phyloP scores from a whole-genome alignment of 768 basidiomycete species.

The Amanita pallidorosea region DNA sequence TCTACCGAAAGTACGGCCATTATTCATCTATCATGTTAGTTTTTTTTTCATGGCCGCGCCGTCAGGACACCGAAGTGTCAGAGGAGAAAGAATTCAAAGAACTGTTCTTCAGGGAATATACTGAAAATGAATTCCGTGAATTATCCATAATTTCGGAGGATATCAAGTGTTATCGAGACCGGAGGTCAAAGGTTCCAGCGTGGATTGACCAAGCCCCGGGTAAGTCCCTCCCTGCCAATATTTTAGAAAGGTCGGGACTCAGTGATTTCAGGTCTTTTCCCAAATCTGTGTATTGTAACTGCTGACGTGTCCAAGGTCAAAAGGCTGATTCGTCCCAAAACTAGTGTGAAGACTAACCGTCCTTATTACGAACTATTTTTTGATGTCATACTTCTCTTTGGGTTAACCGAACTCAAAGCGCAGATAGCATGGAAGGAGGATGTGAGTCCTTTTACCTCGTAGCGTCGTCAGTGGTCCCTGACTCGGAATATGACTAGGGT shows the following conservation, averaged over 20 bases:
- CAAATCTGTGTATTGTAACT: conserved; percentile 12
- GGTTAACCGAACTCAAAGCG: conserved; percentile 34
- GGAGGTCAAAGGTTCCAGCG: conserved; percentile 7
- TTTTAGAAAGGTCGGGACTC: background rate
- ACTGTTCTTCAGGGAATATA: conserved; percentile 3
- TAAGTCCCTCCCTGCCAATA: background rate
- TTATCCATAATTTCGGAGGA: conserved; percentile 3
- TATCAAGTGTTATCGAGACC: conserved; percentile 13
- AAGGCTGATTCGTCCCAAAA: background rate
- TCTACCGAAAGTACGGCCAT: conserved; percentile 7
- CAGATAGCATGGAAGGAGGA: conserved; percentile 33
- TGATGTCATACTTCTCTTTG: conserved; percentile 31
- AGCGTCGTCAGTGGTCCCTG: background rate
- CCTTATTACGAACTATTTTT: conserved; percentile 19
- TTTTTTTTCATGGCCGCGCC: background rate
- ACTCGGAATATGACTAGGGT: conserved; percentile 7
- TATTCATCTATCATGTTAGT: background rate
- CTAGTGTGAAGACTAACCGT: background rate
- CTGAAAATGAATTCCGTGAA: conserved; percentile 6
- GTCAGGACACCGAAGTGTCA: conserved; percentile 14
- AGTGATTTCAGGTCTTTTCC: conserved; percentile 8
- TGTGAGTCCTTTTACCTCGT: conserved; percentile 11
- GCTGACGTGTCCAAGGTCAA: conserved; percentile 12
- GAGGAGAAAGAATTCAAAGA: conserved; percentile 14
- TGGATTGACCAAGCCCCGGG: conserved; percentile 15